A percentile compares a stretch with the other conserved stretches of the same genome.
Conservation (phyloP, 2,329 filamentous ascomycete species). For the Onygenales sp. region DNA sequence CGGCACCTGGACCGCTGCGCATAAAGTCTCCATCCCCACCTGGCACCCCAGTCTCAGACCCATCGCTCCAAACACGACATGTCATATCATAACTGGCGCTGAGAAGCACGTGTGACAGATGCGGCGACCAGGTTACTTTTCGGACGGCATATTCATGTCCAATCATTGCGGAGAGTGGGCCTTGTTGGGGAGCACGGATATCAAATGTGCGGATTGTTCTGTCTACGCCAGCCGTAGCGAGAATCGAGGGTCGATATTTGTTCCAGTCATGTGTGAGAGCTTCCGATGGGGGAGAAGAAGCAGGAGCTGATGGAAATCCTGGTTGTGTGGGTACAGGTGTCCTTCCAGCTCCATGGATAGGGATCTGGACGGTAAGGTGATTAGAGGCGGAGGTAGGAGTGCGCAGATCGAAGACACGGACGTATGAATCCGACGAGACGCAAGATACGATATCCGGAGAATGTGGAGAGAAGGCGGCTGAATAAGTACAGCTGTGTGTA, state of each 20-base stretch:
- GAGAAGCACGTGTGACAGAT: slow-evolving; percentile 77
- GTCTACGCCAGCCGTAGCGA: slow-evolving; percentile 87
- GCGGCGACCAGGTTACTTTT: slow-evolving; percentile 82
- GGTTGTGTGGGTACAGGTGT: slow-evolving; percentile 31
- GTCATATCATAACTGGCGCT: slow-evolving; percentile 98
- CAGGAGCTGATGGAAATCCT: slow-evolving; percentile 23
- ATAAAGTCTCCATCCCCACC: slow-evolving; percentile 28
- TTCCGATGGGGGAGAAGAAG: slow-evolving; percentile 58
- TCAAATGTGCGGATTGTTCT: slow-evolving; percentile 82
- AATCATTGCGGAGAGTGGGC: slow-evolving; percentile 62
- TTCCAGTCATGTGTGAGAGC: slow-evolving; percentile 97
- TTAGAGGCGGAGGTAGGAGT: slow-evolving; percentile 79
- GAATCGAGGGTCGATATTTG: slow-evolving; percentile 78
- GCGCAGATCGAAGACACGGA: slow-evolving; percentile 85
- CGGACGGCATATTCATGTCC: slow-evolving; percentile 90
- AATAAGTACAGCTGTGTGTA: slow-evolving; percentile 90
- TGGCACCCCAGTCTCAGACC: slow-evolving; percentile 34
- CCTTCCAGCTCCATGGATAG: slow-evolving; percentile 63
- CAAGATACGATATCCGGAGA: slow-evolving; percentile 77
- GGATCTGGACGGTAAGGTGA: slow-evolving; percentile 72
- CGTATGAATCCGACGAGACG: slow-evolving; percentile 78
- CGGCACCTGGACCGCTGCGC: slow-evolving; percentile 29
- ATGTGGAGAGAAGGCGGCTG: slow-evolving; percentile 79
- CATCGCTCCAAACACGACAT: slow-evolving; percentile 86
- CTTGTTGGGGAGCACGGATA: slow-evolving; percentile 63